A percentile compares a stretch with the other conserved stretches of the same genome.
Conservation (phyloP, 2,329 filamentous ascomycete genomes). For the Alternaria ethzedia region DNA sequence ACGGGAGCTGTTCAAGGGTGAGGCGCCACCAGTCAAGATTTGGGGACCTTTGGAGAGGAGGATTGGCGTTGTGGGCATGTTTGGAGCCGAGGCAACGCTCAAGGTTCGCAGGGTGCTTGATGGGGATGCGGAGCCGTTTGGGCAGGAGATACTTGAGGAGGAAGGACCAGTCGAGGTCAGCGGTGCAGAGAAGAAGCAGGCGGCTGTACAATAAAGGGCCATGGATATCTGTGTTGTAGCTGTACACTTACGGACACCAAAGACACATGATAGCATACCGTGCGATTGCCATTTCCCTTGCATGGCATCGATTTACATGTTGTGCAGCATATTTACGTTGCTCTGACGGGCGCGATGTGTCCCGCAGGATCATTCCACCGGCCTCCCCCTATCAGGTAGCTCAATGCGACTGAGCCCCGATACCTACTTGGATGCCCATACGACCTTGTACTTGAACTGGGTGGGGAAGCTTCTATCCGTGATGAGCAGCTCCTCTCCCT, state of each 20-base stretch:
- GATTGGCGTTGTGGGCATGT: slow-evolving; percentile 44
- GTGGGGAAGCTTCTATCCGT: slow-evolving; percentile 88
- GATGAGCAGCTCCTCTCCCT: slow-evolving; percentile 89
- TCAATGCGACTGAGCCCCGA: background rate
- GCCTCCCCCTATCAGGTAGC: background rate
- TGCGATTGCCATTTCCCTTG: background rate
- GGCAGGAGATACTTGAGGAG: slow-evolving; percentile 16
- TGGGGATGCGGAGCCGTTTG: slow-evolving; percentile 28
- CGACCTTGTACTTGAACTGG: slow-evolving; percentile 67
- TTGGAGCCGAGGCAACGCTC: slow-evolving; percentile 36
- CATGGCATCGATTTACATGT: background rate
- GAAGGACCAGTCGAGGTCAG: background rate
- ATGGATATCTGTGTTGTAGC: slow-evolving; percentile 11
- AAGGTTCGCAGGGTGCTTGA: slow-evolving; percentile 33
- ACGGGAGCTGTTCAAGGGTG: slow-evolving; percentile 41
- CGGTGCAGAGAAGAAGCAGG: slow-evolving; percentile 4
- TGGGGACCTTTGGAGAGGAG: slow-evolving; percentile 37
- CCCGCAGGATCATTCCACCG: background rate
- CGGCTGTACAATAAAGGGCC: slow-evolving; percentile 5
- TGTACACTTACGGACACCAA: slow-evolving; percentile 8
- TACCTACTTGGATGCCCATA: slow-evolving; percentile 45
- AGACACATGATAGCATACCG: background rate
- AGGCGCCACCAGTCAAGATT: slow-evolving; percentile 38
- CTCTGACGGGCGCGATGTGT: background rate
- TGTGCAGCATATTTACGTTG: background rate